These are phyloP conservation scores for Solanum paucissectum DNA, from an alignment of 257 asterid genomes.

Conservation along the genomic window DNA sequence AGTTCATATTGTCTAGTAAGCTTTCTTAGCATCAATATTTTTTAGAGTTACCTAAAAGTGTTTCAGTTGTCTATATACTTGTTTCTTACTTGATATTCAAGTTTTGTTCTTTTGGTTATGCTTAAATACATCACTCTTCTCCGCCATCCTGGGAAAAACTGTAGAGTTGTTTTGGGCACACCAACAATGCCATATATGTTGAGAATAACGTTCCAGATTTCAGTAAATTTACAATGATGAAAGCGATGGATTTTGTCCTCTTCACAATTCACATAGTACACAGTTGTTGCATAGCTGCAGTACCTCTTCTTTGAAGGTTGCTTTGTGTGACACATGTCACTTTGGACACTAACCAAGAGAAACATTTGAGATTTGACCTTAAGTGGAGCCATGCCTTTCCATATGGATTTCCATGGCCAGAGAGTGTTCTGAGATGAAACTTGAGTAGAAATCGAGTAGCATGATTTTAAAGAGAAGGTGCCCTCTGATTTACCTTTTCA, in stretches of 20 bases:
- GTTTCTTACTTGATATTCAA: not conserved
- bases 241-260: not conserved
- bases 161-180: not conserved
- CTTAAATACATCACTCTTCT: not conserved
- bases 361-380: not conserved
- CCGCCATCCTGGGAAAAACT: not conserved
- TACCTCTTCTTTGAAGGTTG: not conserved
- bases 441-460: not conserved
- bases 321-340: not conserved
- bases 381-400: not conserved
- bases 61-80: not conserved
- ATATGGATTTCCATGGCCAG: not conserved
- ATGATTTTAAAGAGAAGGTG: not conserved
- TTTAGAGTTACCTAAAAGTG: not conserved
- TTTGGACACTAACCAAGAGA: not conserved
- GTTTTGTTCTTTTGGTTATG: not conserved
- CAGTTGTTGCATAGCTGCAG: not conserved
- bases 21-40: slow-evolving; percentile 3
- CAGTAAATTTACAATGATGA: not conserved
- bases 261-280: not conserved
- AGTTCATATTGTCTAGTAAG: slow-evolving; percentile 94
- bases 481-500: not conserved
- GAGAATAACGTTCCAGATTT: not conserved
- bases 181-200: not conserved
- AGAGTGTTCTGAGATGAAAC: not conserved